These are phyloP conservation scores for Kwoniella dendrophila DNA, from an alignment of 768 basidiomycete species.

Conservation along the genomic window DNA sequence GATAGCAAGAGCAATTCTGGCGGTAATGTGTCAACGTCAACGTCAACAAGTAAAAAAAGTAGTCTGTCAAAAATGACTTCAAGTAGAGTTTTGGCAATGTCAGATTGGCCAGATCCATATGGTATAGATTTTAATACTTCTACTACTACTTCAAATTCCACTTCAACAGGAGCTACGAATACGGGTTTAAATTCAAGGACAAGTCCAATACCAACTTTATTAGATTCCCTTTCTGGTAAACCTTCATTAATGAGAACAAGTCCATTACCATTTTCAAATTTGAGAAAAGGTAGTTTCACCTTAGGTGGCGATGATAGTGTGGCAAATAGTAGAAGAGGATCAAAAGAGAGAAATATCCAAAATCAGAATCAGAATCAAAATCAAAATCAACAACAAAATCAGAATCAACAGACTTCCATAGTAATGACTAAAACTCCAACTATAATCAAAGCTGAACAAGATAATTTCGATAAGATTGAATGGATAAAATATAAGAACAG, in stretches of 20 bases:
- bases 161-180: too few relatives aligned
- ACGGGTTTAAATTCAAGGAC: neutral
- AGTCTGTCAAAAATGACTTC: conserved; percentile 20
- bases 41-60: conserved; percentile 22
- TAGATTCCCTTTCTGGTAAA: neutral
- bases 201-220: neutral
- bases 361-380: too few relatives aligned
- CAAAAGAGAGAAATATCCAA: neutral
- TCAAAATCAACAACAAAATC: too few relatives aligned
- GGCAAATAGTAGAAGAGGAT: neutral
- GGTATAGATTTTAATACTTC: conserved; percentile 24
- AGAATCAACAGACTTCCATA: neutral
- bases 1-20: neutral
- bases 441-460: conserved; percentile 11
- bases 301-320: too few relatives aligned
- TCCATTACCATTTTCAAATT: conserved; percentile 8
- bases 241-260: conserved; percentile 2
- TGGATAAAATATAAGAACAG: conserved; percentile 32
- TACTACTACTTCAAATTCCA: conserved; percentile 2
- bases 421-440: neutral
- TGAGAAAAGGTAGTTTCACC: conserved; percentile 2
- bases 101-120: conserved; percentile 43
- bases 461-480: neutral
- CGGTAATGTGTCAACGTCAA: neutral
- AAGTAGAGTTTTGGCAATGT: conserved; percentile 19